Evolutionary conservation across 768 basidiomycete species (phyloP).

Genomic region (Mrakia hoshinonis): DNA sequence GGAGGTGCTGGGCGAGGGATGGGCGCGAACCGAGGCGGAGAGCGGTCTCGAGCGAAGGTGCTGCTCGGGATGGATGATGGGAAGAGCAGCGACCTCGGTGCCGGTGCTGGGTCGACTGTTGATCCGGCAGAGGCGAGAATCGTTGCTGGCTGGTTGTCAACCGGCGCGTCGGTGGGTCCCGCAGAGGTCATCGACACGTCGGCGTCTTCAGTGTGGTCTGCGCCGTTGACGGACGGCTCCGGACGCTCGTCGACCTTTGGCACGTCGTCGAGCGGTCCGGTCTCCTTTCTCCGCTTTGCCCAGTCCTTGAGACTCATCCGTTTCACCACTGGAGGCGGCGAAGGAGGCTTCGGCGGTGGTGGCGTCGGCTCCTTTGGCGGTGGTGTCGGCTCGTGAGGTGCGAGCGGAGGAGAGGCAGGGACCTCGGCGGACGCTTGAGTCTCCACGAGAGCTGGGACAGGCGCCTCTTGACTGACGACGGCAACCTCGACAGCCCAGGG

Average conservation of each 20-base stretch:
- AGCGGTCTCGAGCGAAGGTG: slow-evolving; percentile 6
- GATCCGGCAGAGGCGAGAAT: too few relatives aligned
- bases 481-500: background rate
- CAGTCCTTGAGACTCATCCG: slow-evolving; percentile 28
- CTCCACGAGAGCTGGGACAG: background rate
- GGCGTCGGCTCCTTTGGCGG: slow-evolving; percentile 16
- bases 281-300: slow-evolving; percentile 23
- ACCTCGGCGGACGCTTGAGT: background rate
- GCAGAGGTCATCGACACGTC: background rate
- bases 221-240: too few relatives aligned
- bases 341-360: slow-evolving; percentile 21
- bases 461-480: background rate
- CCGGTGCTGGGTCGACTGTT: background rate
- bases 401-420: slow-evolving; percentile 3
- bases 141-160: background rate
- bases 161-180: background rate
- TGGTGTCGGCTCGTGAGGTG: slow-evolving; percentile 9
- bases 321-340: slow-evolving; percentile 21
- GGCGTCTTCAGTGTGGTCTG: too few relatives aligned
- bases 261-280: background rate
- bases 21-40: slow-evolving; percentile 6
- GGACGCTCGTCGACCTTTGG: background rate
- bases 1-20: slow-evolving; percentile 4
- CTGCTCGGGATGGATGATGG: background rate
- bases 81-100: background rate